Evolutionary conservation across 176 grass and related monocot species (phyloP), one percentile per base, ranked within the genome.

Genomic region (Triticum urartu): DNA sequence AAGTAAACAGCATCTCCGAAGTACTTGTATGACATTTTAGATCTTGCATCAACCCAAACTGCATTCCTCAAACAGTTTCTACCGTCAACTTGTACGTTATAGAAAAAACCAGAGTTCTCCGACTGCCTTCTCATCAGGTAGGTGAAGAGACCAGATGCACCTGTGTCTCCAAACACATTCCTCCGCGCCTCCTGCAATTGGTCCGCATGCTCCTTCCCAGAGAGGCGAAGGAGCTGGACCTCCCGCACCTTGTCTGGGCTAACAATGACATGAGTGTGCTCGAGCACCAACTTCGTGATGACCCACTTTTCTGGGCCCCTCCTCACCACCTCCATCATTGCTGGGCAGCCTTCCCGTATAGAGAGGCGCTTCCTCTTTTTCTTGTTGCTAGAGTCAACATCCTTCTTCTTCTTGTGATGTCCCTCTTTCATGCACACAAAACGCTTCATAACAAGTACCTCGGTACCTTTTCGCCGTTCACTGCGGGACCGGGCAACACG

Each of bases 341-440:
- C 96, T 62, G 96, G 96, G 71, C 96, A 98, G 13, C 96, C 96
- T 47, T 98, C 96, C 59, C 96, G 62, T 48, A 98, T 98, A 22
- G 96, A 98, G 59, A 94, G 52, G 1, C 96, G 96, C 52, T 95
- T 98, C 64, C 96, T 87, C 83, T 87, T 94, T 81, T 95, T 94
- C 87, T 95, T 95, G 76, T 86, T 84, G 45, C 36, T 82, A 24
- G 66, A 74, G 0, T 89, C 91, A 34, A 48, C 33, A 24, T 72
- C 79, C 84, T 98, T 95, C 83, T 98, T 95, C 83, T 98, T 95
- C 82, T 92, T 98, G 75, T 98, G 93, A 79, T 98, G 96, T n/a
- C 96, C 96, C 85, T 98, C 96, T 85, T 98, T 98, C 78, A 98
- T 61, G 83, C 96, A 98, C 64, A 98, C 96, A 88, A 98, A 98